phyloP scores from a whole-genome alignment of 1,284 basidiomycete species.

The Ganoderma multipileum region DNA sequence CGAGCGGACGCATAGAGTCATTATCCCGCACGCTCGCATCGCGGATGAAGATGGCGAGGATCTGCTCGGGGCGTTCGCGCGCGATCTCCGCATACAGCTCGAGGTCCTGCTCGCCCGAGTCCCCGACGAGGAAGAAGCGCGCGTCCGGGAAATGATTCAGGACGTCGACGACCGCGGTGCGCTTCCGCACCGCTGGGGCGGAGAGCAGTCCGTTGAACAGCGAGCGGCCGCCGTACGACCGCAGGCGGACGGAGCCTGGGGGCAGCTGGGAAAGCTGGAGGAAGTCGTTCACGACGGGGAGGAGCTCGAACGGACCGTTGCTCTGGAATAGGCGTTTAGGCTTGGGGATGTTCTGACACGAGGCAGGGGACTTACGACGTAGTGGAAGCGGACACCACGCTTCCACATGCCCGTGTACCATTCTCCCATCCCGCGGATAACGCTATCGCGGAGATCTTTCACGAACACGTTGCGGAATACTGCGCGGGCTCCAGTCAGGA shows the following conservation, averaged over 20 bases:
- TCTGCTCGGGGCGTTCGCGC: conserved; percentile 66
- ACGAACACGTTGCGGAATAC: conserved; percentile 85
- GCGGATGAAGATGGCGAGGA: conserved; percentile 80
- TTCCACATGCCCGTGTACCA: conserved; percentile 80
- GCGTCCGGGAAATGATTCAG: conserved; percentile 80
- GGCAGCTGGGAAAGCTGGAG: conserved; percentile 74
- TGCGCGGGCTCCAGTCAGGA: conserved; percentile 75
- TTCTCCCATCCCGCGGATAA: conserved; percentile 86
- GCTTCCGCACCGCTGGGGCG: conserved; percentile 82
- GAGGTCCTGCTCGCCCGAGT: conserved; percentile 89
- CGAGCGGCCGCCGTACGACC: conserved; percentile 83
- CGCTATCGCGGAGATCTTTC: conserved; percentile 75
- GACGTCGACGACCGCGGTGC: conserved; percentile 77
- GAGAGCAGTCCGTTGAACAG: conserved; percentile 79
- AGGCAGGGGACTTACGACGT: conserved; percentile 67
- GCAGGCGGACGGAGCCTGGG: conserved; percentile 74
- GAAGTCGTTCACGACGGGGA: conserved; percentile 83
- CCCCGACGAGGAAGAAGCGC: conserved; percentile 85
- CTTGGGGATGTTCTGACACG: neutral
- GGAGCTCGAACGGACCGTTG: conserved; percentile 89
- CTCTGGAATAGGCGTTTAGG: conserved; percentile 55
- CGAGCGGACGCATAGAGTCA: conserved; percentile 42
- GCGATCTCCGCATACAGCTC: conserved; percentile 83
- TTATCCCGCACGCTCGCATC: conserved; percentile 59
- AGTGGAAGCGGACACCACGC: conserved; percentile 81